These are phyloP conservation scores for Sphaerosporella brunnea DNA, from an alignment of 495 filamentous ascomycete genomes.

Conservation along the genomic window DNA sequence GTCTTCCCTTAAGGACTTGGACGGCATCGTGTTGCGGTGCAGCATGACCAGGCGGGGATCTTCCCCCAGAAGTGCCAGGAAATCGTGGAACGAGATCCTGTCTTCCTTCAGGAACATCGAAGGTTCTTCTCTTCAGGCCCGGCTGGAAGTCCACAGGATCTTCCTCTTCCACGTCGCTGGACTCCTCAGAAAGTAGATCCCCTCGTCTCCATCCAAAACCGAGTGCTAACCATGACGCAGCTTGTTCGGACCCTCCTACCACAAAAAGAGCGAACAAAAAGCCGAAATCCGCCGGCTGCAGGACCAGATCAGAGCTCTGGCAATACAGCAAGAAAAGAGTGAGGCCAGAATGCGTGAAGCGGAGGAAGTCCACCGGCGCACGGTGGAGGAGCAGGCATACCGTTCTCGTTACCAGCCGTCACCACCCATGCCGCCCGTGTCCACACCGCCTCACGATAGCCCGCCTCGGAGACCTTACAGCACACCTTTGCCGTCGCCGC, in stretches of 20 bases:
- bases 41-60: not conserved
- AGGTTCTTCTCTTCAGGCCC: slow-evolving; percentile 31
- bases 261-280: not conserved
- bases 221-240: not conserved
- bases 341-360: slow-evolving; percentile 28
- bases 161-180: slow-evolving; percentile 35
- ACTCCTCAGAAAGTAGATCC: slow-evolving; percentile 32
- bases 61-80: slow-evolving; percentile 2
- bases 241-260: not conserved
- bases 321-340: slow-evolving; percentile 30
- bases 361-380: slow-evolving; percentile 11
- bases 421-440: not conserved
- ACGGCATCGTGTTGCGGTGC: slow-evolving; percentile 23
- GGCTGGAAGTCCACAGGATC: slow-evolving; percentile 37
- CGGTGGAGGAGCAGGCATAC: slow-evolving; percentile 18
- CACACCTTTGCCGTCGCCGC: not conserved
- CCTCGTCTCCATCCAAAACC: no score
- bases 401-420: slow-evolving; percentile 15
- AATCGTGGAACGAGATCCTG: slow-evolving; percentile 35
- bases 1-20: slow-evolving; percentile 33
- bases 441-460: slow-evolving; percentile 21
- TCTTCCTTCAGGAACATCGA: slow-evolving; percentile 36
- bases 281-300: slow-evolving; percentile 27
- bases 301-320: slow-evolving; percentile 27
- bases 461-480: slow-evolving; percentile 15